Percentiles rank a stretch among this genome's conserved stretches.
phyloP scores from a whole-genome alignment of 129 eudicot species.

The Deinandra increscens region DNA sequence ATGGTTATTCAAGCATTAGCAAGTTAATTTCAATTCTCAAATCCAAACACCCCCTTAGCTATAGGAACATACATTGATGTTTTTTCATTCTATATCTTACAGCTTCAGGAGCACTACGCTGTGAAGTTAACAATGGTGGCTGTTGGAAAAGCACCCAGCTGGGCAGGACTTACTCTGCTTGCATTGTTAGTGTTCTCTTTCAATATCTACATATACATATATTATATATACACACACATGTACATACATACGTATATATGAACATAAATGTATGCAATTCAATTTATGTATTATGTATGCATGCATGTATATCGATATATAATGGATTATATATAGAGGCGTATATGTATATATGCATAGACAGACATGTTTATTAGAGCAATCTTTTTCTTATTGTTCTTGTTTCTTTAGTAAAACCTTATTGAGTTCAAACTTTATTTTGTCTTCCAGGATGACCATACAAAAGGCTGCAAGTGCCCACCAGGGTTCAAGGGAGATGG shows the following conservation, averaged over 20 bases:
- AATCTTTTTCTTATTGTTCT: not conserved
- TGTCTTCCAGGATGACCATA: slow-evolving; percentile 63
- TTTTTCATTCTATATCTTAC: slow-evolving; percentile 20
- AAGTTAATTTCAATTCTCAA: not conserved
- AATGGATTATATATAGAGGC: not conserved
- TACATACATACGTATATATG: not conserved
- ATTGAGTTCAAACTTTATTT: not conserved
- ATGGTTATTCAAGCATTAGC: not conserved
- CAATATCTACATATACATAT: slow-evolving; percentile 1
- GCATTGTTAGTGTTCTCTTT: slow-evolving; percentile 52
- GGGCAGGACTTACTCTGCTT: slow-evolving; percentile 83
- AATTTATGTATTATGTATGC: not conserved
- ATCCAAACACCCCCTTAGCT: not conserved
- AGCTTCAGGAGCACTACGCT: slow-evolving; percentile 81
- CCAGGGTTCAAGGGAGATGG: slow-evolving; percentile 91
- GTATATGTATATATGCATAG: not conserved
- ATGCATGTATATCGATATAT: not conserved
- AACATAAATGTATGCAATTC: not conserved
- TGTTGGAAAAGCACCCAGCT: slow-evolving; percentile 74
- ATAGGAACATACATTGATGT: slow-evolving; percentile 3
- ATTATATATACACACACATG: no score
- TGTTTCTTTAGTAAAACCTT: not conserved
- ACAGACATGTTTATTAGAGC: not conserved
- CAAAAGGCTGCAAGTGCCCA: slow-evolving; percentile 90
- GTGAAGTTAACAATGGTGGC: slow-evolving; percentile 86